Percentiles rank a stretch among this genome's conserved stretches.
Conservation (phyloP, 225 moss, liverwort and hornwort genomes). For the Antitrichia curtipendula region DNA sequence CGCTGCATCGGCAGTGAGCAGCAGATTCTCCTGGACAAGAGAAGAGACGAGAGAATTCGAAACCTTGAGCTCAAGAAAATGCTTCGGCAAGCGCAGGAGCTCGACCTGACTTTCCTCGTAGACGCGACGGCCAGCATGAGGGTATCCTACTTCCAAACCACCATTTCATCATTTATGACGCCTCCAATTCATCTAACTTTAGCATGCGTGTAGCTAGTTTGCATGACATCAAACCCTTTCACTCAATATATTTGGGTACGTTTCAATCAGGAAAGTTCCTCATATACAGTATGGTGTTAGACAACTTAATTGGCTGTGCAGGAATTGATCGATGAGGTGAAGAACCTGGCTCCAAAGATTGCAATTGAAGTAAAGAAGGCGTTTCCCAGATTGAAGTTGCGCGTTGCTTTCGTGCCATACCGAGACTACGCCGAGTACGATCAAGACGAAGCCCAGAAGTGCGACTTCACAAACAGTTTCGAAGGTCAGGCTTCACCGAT, state of each 20-base stretch:
- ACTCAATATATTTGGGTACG: background rate
- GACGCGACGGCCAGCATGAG: background rate
- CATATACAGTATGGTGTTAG: no score
- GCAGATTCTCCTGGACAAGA: background rate
- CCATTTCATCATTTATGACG: no score
- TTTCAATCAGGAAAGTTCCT: no score
- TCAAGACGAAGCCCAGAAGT: constrained; percentile 20
- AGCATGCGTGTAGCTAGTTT: background rate
- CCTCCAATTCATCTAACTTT: no score
- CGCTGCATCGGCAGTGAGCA: no score
- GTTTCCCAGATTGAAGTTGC: constrained; percentile 32
- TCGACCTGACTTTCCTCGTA: background rate
- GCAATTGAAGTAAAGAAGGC: constrained; percentile 26
- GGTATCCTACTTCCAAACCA: background rate
- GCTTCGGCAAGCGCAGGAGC: background rate
- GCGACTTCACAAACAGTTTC: constrained; percentile 35
- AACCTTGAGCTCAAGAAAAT: background rate
- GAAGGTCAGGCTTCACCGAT: background rate
- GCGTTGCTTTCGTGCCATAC: constrained; percentile 33
- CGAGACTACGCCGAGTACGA: constrained; percentile 31
- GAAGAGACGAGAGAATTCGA: background rate
- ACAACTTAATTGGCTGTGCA: background rate
- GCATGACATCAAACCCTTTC: background rate
- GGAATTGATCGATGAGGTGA: background rate
- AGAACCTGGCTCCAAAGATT: constrained; percentile 28